These are phyloP conservation scores for Calvatia gigantea DNA, from an alignment of 768 basidiomycete genomes.

Conservation along the genomic window DNA sequence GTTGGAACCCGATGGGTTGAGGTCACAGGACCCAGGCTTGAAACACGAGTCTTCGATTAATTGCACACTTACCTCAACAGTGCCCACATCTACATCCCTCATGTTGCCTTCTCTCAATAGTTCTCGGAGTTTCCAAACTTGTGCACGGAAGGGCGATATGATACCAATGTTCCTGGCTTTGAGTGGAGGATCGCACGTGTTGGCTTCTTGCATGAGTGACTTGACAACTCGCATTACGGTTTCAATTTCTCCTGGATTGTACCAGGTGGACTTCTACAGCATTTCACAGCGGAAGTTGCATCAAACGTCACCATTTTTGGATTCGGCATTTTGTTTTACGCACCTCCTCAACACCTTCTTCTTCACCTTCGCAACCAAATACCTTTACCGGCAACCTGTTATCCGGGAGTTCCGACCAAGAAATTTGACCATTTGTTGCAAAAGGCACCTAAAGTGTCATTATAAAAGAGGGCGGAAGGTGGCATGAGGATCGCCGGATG, in stretches of 20 bases:
- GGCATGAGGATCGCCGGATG: slow-evolving; percentile 54
- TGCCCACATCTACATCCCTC: slow-evolving; percentile 46
- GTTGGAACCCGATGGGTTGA: background rate
- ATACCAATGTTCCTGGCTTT: slow-evolving; percentile 41
- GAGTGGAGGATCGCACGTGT: slow-evolving; percentile 35
- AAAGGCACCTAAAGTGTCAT: slow-evolving; percentile 44
- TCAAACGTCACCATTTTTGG: background rate
- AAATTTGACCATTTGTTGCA: slow-evolving; percentile 38
- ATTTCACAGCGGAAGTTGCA: too few species aligned
- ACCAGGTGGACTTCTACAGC: slow-evolving; percentile 44
- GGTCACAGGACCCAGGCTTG: background rate
- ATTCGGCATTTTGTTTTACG: background rate
- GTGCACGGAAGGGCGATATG: slow-evolving; percentile 51
- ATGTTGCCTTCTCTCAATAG: slow-evolving; percentile 37
- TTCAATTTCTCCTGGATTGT: slow-evolving; percentile 44
- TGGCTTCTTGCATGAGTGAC: slow-evolving; percentile 34
- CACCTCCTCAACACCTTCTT: slow-evolving; percentile 47
- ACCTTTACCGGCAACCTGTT: slow-evolving; percentile 41
- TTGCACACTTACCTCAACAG: slow-evolving; percentile 38
- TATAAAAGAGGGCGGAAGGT: slow-evolving; percentile 50
- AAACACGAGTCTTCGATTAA: background rate
- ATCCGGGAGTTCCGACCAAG: slow-evolving; percentile 38
- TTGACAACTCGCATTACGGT: slow-evolving; percentile 34
- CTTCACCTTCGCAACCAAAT: slow-evolving; percentile 35
- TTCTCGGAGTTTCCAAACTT: slow-evolving; percentile 49